Evolutionary conservation across 2,329 filamentous ascomycete genomes (phyloP).

Genomic region (Phoma sp.): DNA sequence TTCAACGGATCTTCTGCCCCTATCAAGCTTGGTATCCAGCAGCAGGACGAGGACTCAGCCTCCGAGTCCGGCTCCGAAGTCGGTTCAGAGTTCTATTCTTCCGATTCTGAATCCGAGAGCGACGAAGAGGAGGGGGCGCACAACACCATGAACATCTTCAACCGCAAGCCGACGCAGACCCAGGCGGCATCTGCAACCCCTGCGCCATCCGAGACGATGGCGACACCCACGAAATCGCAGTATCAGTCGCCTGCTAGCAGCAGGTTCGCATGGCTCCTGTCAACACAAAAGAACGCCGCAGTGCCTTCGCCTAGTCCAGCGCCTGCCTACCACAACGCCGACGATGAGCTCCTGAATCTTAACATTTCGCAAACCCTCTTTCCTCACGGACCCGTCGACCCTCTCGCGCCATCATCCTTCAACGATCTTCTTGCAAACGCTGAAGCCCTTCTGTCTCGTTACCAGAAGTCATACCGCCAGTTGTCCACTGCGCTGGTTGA

Average conservation of each 20-base stretch:
- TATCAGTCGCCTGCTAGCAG: constrained; percentile 35
- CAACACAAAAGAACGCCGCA: constrained; percentile 43
- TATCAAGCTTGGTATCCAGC: constrained; percentile 54
- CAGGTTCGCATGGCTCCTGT: constrained; percentile 49
- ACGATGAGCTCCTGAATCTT: constrained; percentile 61
- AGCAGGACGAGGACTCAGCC: constrained; percentile 39
- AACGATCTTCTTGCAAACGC: constrained; percentile 65
- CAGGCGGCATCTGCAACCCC: constrained; percentile 32
- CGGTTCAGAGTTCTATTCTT: constrained; percentile 35
- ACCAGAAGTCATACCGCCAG: constrained; percentile 64
- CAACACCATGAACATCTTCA: constrained; percentile 45
- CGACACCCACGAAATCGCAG: constrained; percentile 29
- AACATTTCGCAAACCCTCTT: constrained; percentile 64
- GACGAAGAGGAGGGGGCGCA: constrained; percentile 30
- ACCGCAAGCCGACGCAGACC: constrained; percentile 38
- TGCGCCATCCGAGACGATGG: constrained; percentile 23
- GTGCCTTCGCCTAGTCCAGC: constrained; percentile 32
- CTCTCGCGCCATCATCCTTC: constrained; percentile 62
- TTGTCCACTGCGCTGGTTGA: constrained; percentile 55
- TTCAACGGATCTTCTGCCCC: constrained; percentile 62
- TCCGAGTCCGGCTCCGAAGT: constrained; percentile 34
- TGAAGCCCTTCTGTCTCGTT: constrained; percentile 60
- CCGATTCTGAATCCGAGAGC: constrained; percentile 23
- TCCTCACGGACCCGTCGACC: constrained; percentile 58
- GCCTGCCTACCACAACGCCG: constrained; percentile 47